Evolutionary conservation across 1,284 basidiomycete species (phyloP), one percentile per base, ranked within the genome.

Genomic region (Singerocomus rubriflavus): DNA sequence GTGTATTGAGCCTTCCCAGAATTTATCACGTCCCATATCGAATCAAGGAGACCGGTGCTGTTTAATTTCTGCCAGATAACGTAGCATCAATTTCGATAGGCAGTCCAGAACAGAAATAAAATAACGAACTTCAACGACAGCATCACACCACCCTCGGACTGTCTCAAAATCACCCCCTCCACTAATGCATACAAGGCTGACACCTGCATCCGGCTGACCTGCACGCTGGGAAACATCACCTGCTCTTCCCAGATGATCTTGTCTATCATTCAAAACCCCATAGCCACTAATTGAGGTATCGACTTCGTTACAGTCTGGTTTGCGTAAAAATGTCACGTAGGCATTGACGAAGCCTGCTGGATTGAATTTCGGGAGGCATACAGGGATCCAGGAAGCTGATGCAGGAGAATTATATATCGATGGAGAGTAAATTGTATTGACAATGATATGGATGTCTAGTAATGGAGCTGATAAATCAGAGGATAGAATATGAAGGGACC

Each of bases 311-410:
- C 45, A 48, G 11, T 66, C 68, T 42, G 64, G 60, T 44, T 69
- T 67, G 40, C 72, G 67, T 17, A 87, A 67, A 66, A 90, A 96
- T 33, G 84, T 85, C 48, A 98, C 82, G 62, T 96, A 98, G 14
- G 92, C 91, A 68, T 99, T 93, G 16, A 97, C 85, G 68, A 98
- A 98, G 1, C 89, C 91, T 2, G 85, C 75, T 0, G 93, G 77
- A 59, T 98, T 95, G 74, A 93, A 98, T 65, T 94, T 94, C 0
- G 97, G 96, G 10, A 99, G 79, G 65, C 96, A 99, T 44, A 99
- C 81, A 0, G 97, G 97, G 3, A 98, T 78, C 92, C 94, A 99
- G 5, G 89, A 89, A 17, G 94, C 86, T 6, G 88, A 77, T 1
- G 86, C 92, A 5, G 85, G 77, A 54, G 85, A 77, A 71, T 86